These are phyloP conservation scores for Pseudoscleropodium purum DNA, from an alignment of 225 moss, liverwort and hornwort species.

Conservation along the genomic window DNA sequence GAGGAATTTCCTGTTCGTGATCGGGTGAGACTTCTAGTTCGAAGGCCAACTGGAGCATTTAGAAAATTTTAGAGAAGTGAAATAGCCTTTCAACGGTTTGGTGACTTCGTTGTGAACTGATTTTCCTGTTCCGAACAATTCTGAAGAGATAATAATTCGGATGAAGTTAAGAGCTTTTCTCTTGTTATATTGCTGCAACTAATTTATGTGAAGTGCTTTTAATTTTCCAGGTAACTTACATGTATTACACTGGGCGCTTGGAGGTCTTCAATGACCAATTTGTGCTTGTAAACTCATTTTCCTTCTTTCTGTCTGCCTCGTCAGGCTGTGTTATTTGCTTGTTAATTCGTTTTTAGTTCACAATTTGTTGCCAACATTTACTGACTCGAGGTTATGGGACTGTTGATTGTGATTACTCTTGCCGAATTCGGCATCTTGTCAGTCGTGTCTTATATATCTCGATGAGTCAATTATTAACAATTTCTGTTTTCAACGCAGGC, in stretches of 20 bases:
- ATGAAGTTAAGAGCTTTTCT: background rate
- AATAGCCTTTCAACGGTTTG: background rate
- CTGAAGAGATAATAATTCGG: background rate
- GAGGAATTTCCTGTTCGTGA: slow-evolving; percentile 91
- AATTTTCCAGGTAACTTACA: slow-evolving; percentile 63
- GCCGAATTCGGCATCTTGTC: background rate
- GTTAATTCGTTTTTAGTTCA: background rate
- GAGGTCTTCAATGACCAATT: slow-evolving; percentile 95
- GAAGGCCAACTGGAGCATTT: background rate
- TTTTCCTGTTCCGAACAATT: background rate
- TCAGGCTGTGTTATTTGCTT: background rate
- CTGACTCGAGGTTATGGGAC: background rate
- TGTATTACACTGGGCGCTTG: slow-evolving; percentile 86
- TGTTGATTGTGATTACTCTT: background rate
- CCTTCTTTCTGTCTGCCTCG: background rate
- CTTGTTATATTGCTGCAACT: background rate
- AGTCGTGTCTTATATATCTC: background rate
- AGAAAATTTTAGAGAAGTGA: background rate
- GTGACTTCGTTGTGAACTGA: background rate
- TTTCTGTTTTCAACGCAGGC: slow-evolving; percentile 38
- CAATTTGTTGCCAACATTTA: background rate
- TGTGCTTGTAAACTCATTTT: slow-evolving; percentile 36
- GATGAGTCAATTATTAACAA: background rate
- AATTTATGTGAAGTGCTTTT: background rate
- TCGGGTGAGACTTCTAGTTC: slow-evolving; percentile 35